Percentiles rank a stretch among this genome's conserved stretches.
Conservation (phyloP, 1,284 basidiomycete species). For the Cystobasidiaceae sp. region DNA sequence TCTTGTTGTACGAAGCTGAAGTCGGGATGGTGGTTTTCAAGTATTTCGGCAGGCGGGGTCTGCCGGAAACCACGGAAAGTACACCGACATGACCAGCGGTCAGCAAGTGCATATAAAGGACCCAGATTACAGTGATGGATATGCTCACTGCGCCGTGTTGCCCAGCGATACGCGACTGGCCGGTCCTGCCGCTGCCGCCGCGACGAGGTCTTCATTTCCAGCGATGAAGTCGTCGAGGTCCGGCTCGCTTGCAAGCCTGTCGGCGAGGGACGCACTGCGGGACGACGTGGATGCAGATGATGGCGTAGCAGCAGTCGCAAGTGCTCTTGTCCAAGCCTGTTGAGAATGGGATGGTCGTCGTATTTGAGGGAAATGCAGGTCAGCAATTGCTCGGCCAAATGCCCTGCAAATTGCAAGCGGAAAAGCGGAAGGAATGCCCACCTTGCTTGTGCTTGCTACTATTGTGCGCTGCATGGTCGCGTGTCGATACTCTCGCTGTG, state of each 20-base stretch:
- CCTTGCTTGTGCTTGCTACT: slow-evolving; percentile 14
- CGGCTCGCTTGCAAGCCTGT: slow-evolving; percentile 65
- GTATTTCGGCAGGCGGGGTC: slow-evolving; percentile 69
- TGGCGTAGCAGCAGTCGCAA: slow-evolving; percentile 3
- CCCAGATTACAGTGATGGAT: slow-evolving; percentile 54
- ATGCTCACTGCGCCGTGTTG: slow-evolving; percentile 68
- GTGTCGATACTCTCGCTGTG: no score
- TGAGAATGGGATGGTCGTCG: no score
- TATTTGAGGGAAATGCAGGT: neutral
- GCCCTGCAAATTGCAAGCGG: neutral
- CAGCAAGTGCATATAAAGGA: neutral
- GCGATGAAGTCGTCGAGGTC: slow-evolving; percentile 80
- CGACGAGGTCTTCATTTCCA: slow-evolving; percentile 50
- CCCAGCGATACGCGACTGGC: slow-evolving; percentile 18
- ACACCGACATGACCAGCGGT: no score
- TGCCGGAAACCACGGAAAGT: neutral
- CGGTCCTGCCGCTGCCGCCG: slow-evolving; percentile 42
- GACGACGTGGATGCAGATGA: no score
- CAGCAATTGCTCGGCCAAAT: neutral
- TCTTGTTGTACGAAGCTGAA: slow-evolving; percentile 79
- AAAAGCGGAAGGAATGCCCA: neutral
- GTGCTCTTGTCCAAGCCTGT: slow-evolving; percentile 10
- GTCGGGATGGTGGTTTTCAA: slow-evolving; percentile 80
- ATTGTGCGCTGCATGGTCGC: slow-evolving; percentile 14
- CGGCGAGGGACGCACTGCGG: slow-evolving; percentile 51